These are phyloP conservation scores for Plectosphaerella sp. DNA, from an alignment of 2,329 filamentous ascomycete genomes.

Conservation along the genomic window DNA sequence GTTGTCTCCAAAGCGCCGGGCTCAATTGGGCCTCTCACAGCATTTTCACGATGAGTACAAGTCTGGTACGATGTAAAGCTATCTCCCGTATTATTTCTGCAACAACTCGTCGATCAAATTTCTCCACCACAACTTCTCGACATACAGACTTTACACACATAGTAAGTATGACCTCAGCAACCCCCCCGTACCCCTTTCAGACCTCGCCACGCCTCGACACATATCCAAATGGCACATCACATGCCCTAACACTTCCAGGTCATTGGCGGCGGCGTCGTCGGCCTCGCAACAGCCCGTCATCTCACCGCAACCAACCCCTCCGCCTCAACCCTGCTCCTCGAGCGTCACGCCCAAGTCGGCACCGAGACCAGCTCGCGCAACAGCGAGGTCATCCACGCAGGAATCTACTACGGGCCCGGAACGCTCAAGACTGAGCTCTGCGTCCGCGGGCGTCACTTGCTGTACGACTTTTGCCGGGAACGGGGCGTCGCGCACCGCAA, in stretches of 20 bases:
- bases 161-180: slow-evolving; percentile 22
- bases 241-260: slow-evolving; percentile 28
- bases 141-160: slow-evolving; percentile 41
- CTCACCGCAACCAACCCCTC: slow-evolving; percentile 57
- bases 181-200: background rate
- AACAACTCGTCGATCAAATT: slow-evolving; percentile 8
- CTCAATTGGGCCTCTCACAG: too few relatives aligned
- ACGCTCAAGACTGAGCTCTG: slow-evolving; percentile 84
- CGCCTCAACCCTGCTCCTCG: slow-evolving; percentile 70
- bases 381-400: slow-evolving; percentile 94
- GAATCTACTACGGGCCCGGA: slow-evolving; percentile 77
- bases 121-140: slow-evolving; percentile 27
- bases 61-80: background rate
- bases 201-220: background rate
- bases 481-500: slow-evolving; percentile 66
- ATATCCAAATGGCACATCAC: background rate
- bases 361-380: slow-evolving; percentile 88
- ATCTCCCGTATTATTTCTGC: background rate
- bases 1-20: too few relatives aligned
- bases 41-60: background rate
- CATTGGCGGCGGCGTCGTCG: slow-evolving; percentile 63
- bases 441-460: slow-evolving; percentile 66
- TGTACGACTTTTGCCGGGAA: slow-evolving; percentile 73
- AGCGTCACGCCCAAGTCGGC: slow-evolving; percentile 70
- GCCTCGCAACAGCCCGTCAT: slow-evolving; percentile 72